These are phyloP conservation scores for Clonostachys byssicola DNA, from an alignment of 2,329 filamentous ascomycete species.

Conservation along the genomic window DNA sequence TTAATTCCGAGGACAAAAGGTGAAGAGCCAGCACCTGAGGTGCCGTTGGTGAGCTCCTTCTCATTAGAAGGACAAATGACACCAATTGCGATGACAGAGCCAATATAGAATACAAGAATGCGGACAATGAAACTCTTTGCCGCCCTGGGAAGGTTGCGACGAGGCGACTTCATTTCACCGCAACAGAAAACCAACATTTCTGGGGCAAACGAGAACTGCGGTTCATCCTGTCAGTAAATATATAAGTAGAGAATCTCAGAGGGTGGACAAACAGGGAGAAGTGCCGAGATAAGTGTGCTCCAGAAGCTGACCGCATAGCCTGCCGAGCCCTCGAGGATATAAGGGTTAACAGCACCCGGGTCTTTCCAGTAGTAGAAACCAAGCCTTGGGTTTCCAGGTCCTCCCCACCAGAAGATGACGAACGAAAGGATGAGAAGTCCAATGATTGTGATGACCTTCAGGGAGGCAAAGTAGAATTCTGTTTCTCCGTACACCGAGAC, in stretches of 20 bases:
- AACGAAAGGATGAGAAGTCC: conserved; percentile 30
- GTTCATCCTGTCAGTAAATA: conserved; percentile 27
- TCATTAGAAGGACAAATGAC: conserved; percentile 25
- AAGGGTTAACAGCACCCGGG: conserved; percentile 21
- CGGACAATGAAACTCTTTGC: conserved; percentile 50
- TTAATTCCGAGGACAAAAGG: conserved; percentile 65
- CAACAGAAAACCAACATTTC: conserved; percentile 47
- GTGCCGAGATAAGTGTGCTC: conserved; percentile 1
- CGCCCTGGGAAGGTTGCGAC: conserved; percentile 38
- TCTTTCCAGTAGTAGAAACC: conserved; percentile 35
- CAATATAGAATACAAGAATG: conserved; percentile 38
- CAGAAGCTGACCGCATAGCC: conserved; percentile 39
- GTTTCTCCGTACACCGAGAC: conserved; percentile 38
- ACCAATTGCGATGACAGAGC: conserved; percentile 37
- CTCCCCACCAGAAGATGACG: conserved; percentile 17
- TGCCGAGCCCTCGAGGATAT: conserved; percentile 30
- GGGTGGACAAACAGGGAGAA: background rate
- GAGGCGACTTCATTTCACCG: conserved; percentile 42
- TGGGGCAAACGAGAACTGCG: conserved; percentile 47
- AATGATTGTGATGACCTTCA: conserved; percentile 42
- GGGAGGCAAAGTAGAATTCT: conserved; percentile 41
- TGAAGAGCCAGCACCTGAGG: conserved; percentile 22
- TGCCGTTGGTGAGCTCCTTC: conserved; percentile 19
- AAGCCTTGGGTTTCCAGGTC: conserved; percentile 42
- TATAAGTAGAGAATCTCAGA: conserved; percentile 27